Conservation (phyloP, 2,329 filamentous ascomycete genomes). For the Venturiaceae sp. region DNA sequence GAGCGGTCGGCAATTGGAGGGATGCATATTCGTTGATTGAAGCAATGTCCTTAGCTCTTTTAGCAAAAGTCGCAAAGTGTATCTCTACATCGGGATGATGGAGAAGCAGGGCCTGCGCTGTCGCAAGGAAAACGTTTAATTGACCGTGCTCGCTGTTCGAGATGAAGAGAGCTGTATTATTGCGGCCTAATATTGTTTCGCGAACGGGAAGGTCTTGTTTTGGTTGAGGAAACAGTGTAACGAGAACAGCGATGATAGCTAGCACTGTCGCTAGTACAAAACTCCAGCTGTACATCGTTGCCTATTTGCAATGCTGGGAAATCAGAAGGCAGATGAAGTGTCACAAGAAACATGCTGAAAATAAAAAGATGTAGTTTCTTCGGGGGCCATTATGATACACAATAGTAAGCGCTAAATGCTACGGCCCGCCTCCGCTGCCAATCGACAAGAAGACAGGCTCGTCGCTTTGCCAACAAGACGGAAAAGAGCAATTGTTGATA, state of each 20-base stretch:
- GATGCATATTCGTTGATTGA: background rate
- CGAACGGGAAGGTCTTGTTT: background rate
- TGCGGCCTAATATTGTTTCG: background rate
- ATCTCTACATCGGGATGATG: conserved; percentile 1
- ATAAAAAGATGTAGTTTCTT: no score
- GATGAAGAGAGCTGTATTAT: conserved; percentile 3
- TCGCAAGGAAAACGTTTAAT: background rate
- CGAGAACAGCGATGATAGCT: background rate
- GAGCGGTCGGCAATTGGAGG: background rate
- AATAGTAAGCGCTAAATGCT: no score
- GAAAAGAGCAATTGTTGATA: no score
- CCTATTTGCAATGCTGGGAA: no score
- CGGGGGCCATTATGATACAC: no score
- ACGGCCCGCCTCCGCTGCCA: no score
- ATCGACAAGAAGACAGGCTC: no score
- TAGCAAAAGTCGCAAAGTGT: conserved; percentile 1
- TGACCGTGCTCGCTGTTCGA: conserved; percentile 2
- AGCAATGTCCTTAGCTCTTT: background rate
- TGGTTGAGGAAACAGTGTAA: background rate
- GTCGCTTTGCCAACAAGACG: no score
- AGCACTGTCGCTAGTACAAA: background rate
- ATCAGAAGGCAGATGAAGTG: no score
- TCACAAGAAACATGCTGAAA: no score
- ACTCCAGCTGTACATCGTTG: no score
- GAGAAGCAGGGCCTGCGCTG: background rate